Percentiles rank a stretch among this genome's conserved stretches.
phyloP scores from a whole-genome alignment of 1,284 basidiomycete species.

The Paramarasmius palmivorus region DNA sequence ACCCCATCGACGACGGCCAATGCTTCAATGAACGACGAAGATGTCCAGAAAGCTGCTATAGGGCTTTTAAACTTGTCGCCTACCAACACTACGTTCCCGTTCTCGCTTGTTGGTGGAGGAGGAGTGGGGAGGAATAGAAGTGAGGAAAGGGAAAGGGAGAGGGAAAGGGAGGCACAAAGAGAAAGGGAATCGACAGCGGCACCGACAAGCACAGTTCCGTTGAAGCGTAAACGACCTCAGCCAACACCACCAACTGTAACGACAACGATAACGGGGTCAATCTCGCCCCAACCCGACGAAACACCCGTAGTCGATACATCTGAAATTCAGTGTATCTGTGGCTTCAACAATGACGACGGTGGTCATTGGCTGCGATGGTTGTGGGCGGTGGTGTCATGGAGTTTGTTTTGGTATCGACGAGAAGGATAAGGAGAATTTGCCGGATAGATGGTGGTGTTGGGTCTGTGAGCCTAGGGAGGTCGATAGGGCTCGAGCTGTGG shows the following conservation, averaged over 20 bases:
- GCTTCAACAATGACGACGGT: slow-evolving; percentile 79
- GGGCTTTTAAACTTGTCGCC: too few relatives aligned
- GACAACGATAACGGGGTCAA: neutral
- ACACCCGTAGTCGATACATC: slow-evolving; percentile 11
- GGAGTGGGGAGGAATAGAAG: too few relatives aligned
- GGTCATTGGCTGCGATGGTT: slow-evolving; percentile 92
- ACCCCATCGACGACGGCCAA: too few relatives aligned
- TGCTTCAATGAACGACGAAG: too few relatives aligned
- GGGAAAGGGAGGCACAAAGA: too few relatives aligned
- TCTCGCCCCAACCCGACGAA: too few relatives aligned
- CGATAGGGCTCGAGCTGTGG: slow-evolving; percentile 47
- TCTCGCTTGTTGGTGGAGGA: too few relatives aligned
- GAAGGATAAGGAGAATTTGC: slow-evolving; percentile 62
- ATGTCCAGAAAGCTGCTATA: too few relatives aligned
- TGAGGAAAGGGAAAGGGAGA: too few relatives aligned
- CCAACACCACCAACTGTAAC: neutral
- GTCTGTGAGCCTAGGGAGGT: slow-evolving; percentile 50
- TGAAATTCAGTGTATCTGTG: slow-evolving; percentile 74
- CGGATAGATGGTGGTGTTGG: slow-evolving; percentile 75
- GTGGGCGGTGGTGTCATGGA: slow-evolving; percentile 89
- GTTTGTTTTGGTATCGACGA: slow-evolving; percentile 80
- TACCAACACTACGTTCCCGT: too few relatives aligned
- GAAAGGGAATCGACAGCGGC: neutral
- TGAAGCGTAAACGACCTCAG: neutral
- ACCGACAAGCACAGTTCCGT: neutral